Evolutionary conservation across 2,329 filamentous ascomycete genomes (phyloP), one percentile per base, ranked within the genome.

Genomic region (Fusarium sp.): DNA sequence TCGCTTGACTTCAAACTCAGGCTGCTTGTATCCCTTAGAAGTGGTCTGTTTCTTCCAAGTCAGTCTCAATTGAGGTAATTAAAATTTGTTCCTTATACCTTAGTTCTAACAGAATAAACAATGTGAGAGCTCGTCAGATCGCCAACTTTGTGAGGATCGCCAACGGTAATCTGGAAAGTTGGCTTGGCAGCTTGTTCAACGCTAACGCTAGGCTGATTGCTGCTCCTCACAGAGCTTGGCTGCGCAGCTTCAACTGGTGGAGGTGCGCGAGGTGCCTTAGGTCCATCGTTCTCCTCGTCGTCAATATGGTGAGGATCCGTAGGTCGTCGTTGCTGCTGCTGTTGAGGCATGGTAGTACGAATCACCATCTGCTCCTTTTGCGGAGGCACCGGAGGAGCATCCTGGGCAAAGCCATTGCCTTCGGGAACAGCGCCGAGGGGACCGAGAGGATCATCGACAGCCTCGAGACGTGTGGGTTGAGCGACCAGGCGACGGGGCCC

Each of bases 121-220:
- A 97, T 99, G 81, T 99, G 96, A 70, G 95, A 97, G 80, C 93
- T 97, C 11, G 96, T 98, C 79, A 98, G 82, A 81, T 98, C 96
- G 64, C 96, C 96, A 73, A 99, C 95, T 84, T 98, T 99, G 82
- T 98, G 95, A 59, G 96, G 96, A 82, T 99, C 96, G 62, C 96
- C 96, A 24, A 99, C 96, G 5, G 88, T 90, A 76, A 99, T 98
- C 52, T 93, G 85, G 81, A 98, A 99, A 44, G 85, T 92, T 8
- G 96, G 96, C 81, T 97, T 97, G 30, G 95, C 91, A 49, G 96
- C 96, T 83, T 97, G 93, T 81, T 98, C 95, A 59, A 98, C 85
- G 79, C 92, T 97, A 72, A 98, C 89, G 78, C 95, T 97, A 20
- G 95, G 94, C 77, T 84, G 89, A 72, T 78, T 88, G 77, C 82